Base-by-base conservation (phyloP, 2,329 filamentous ascomycete genomes). In the Bisporella sp. region DNA sequence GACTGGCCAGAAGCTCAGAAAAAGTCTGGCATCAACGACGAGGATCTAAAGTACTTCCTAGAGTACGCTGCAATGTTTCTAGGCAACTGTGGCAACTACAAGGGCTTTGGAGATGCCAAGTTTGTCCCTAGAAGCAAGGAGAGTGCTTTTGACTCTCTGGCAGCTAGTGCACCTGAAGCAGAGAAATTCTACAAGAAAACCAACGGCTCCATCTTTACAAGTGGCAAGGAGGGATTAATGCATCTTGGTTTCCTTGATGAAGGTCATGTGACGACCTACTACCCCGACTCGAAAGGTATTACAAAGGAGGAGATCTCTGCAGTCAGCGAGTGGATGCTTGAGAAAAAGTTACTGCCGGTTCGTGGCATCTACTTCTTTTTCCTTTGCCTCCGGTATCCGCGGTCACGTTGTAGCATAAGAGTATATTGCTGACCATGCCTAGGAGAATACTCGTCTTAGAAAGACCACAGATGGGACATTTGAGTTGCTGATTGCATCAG, bases 71-170 rank as follows among this genome's bases (percentile, higher is more conserved):
- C 79, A 31, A 85, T 89, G 68, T 90, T 93, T 67, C 73, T 93
- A 3, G 86, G 86, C 42, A 93, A 92, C 64, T 77, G 76, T 54
- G 64, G 89, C 56, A 93, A 93, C 68, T 93, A 92, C 72, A 92
- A 92, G 72, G 86, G 85, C 59, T 92, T 91, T 62, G 89, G 89
- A 41, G 87, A 93, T 68, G 80, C 84, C 61, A 93, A 93, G 66
- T 91, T 93, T 64, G 78, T 93, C 51, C 88, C 88, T 2, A 77
- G 87, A 59, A 81, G 86, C 62, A 73, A 76, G 5, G 77, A 82
- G 58, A 77, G 79, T 52, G 77, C 75, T 5, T 77, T 91, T 53
- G 76, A 79, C 46, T 77, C 83, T 53, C 73, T 92, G 33, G 83
- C 84, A 42, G 75, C 78, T 12, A 76, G 76, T 12, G 71, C 69